Base-by-base conservation (phyloP, 306 rosid species). In the Abrus precatorius region DNA sequence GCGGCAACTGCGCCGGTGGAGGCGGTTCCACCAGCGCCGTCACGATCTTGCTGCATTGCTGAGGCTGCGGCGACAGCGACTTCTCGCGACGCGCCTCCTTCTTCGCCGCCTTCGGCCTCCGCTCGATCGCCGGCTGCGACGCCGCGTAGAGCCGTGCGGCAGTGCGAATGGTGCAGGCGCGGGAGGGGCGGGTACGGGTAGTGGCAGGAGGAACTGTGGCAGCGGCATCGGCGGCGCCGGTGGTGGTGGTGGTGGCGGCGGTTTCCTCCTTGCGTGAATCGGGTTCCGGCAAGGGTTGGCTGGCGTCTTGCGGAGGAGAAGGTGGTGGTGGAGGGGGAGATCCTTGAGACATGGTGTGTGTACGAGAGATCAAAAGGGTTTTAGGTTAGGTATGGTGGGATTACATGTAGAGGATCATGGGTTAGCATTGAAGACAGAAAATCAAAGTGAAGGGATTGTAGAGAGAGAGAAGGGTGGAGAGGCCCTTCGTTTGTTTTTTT, bases 121-220 rank as follows among this genome's bases (percentile, higher is more conserved):
- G 87, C 79, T 62, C 89, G 69, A 79, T 84, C 55, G 74, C 78
- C 60, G 76, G 85, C 81, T 84, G 90, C 68, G 89, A 48, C 3
- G 84, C 81, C 5, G 93, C 65, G 27, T 83, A 81, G 34, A 88
- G 88, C 49, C 97, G 89, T 20, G 89, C 90, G 3, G 97, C 90
- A 36, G 98, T 88, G 20, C 98, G 94, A 69, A 94, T 75, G 71
- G 98, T 92, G 87, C 98, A 94, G 57, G 98, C 97, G 36, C 98
- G 94, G n/a, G 98, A 86, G 20, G 98, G 98, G 1, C 98, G 94
- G 87, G 83, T 91, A 8, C 84, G 69, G 50, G 91, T 83, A 8
- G 44, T 53, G 50, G 88, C 66, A 5, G 84, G 45, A 11, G 87
- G 80, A 32, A 91, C 70, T 5, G 79, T 53, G 9, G 85, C 59